Percentiles rank a stretch among this genome's conserved stretches.
Evolutionary conservation across 1,284 basidiomycete species (phyloP).

Genomic region (Leccinum pachyderme): DNA sequence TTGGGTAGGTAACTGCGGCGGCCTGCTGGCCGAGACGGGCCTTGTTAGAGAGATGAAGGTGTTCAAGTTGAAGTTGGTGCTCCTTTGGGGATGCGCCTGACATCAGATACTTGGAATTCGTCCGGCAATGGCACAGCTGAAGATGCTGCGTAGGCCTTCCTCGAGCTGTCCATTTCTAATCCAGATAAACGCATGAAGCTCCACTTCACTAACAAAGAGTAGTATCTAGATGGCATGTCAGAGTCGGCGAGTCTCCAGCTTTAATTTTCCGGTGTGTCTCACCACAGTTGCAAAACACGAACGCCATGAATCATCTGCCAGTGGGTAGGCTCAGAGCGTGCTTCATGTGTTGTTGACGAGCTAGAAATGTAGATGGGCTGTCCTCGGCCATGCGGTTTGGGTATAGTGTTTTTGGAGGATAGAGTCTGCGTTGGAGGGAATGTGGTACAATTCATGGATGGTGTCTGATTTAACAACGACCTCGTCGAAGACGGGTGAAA

Average conservation of each 20-base stretch:
- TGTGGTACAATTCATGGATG: constrained; percentile 43
- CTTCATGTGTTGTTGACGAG: constrained; percentile 62
- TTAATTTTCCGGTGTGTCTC: constrained; percentile 84
- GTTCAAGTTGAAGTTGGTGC: no score
- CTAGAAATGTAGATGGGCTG: constrained; percentile 67
- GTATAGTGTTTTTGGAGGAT: constrained; percentile 81
- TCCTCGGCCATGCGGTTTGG: constrained; percentile 54
- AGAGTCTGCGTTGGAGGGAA: constrained; percentile 77
- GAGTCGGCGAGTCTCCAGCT: constrained; percentile 89
- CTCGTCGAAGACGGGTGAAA: constrained; percentile 69
- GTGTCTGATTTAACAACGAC: constrained; percentile 76
- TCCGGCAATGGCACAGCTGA: no score
- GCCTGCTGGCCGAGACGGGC: neutral
- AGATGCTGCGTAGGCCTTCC: constrained; percentile 80
- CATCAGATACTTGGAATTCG: no score
- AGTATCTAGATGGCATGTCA: constrained; percentile 86
- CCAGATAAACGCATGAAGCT: no score
- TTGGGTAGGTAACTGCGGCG: neutral
- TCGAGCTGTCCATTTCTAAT: constrained; percentile 52
- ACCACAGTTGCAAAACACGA: constrained; percentile 52
- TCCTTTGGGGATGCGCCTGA: no score
- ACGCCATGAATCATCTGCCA: no score
- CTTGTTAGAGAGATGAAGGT: no score
- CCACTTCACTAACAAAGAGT: constrained; percentile 49
- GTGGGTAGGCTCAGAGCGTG: no score